These are phyloP conservation scores for Chalaropsis thielavioides DNA, from an alignment of 2,329 filamentous ascomycete species.

Conservation along the genomic window DNA sequence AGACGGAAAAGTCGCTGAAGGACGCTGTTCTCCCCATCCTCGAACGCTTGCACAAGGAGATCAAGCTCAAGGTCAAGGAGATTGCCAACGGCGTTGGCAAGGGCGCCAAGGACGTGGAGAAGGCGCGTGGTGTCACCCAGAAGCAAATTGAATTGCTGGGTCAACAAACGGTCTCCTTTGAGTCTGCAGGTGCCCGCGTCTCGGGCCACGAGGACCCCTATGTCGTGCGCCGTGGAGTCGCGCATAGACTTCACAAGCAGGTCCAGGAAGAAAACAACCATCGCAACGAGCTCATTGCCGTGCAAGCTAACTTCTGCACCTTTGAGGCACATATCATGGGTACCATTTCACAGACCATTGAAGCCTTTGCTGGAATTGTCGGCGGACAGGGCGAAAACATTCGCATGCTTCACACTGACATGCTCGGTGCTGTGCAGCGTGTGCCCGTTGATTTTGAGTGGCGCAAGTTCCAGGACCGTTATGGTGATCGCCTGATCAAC, in stretches of 20 bases:
- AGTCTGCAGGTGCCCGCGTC: slow-evolving; percentile 58
- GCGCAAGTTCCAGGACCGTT: slow-evolving; percentile 66
- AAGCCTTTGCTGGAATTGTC: slow-evolving; percentile 68
- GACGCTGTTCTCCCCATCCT: slow-evolving; percentile 74
- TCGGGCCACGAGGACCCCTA: slow-evolving; percentile 72
- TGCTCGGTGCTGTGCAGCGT: slow-evolving; percentile 59
- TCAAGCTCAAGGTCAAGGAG: slow-evolving; percentile 94
- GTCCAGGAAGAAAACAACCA: slow-evolving; percentile 93
- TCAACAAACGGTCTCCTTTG: slow-evolving; percentile 67
- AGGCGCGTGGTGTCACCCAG: slow-evolving; percentile 70
- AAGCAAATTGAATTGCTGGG: slow-evolving; percentile 93
- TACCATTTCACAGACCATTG: slow-evolving; percentile 68
- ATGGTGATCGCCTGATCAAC: slow-evolving; percentile 59
- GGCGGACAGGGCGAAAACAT: slow-evolving; percentile 70
- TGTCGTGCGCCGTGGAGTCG: slow-evolving; percentile 64
- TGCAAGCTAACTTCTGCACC: slow-evolving; percentile 77
- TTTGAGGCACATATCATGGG: slow-evolving; percentile 80
- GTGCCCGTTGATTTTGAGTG: slow-evolving; percentile 83
- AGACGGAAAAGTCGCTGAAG: slow-evolving; percentile 85
- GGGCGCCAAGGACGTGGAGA: slow-evolving; percentile 80
- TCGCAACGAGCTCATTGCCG: slow-evolving; percentile 72
- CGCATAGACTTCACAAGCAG: slow-evolving; percentile 78
- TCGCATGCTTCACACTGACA: slow-evolving; percentile 68
- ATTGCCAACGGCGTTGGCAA: slow-evolving; percentile 67
- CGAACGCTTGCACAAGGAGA: slow-evolving; percentile 82